Evolutionary conservation across 2,329 filamentous ascomycete species (phyloP).

Genomic region (Zasmidium citrigriseum): DNA sequence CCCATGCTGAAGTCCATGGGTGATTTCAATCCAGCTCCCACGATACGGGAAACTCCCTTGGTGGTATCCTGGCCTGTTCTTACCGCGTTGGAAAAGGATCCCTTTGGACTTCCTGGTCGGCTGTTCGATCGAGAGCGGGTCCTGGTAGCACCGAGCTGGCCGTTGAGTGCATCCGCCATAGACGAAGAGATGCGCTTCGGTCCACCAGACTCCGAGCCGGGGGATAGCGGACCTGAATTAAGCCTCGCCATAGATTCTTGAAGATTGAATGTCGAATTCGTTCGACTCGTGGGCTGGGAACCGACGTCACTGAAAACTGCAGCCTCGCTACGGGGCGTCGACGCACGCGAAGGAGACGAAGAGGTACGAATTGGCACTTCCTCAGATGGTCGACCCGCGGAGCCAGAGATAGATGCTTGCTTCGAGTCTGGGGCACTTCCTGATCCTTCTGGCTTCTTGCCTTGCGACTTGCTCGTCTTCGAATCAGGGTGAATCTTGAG

Average conservation of each 20-base stretch:
- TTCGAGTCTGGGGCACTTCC: slow-evolving; percentile 12
- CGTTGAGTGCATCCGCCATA: slow-evolving; percentile 26
- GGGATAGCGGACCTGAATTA: slow-evolving; percentile 24
- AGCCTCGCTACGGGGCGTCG: slow-evolving; percentile 17
- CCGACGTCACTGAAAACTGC: slow-evolving; percentile 9
- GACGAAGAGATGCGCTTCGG: slow-evolving; percentile 19
- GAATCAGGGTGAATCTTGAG: slow-evolving; percentile 45
- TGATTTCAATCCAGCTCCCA: slow-evolving; percentile 58
- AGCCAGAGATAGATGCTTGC: slow-evolving; percentile 7
- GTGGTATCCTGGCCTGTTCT: slow-evolving; percentile 34
- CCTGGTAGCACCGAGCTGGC: slow-evolving; percentile 16
- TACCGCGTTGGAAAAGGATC: slow-evolving; percentile 17
- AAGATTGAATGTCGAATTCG: slow-evolving; percentile 32
- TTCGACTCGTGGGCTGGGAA: slow-evolving; percentile 21
- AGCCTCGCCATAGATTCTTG: slow-evolving; percentile 32
- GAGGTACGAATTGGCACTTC: slow-evolving; percentile 3
- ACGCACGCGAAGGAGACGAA: slow-evolving; percentile 12
- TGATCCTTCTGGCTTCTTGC: slow-evolving; percentile 17
- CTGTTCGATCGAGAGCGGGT: slow-evolving; percentile 26
- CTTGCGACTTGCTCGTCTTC: slow-evolving; percentile 26
- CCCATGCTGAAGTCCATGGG: slow-evolving; percentile 86
- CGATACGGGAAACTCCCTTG: slow-evolving; percentile 39
- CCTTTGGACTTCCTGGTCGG: slow-evolving; percentile 15
- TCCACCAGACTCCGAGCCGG: slow-evolving; percentile 9
- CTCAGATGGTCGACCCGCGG: slow-evolving; percentile 11